A percentile compares a stretch with the other conserved stretches of the same genome.
These are phyloP conservation scores for Chimonanthus salicifolius DNA, from an alignment of 164 flowering plant genomes.

Conservation along the genomic window DNA sequence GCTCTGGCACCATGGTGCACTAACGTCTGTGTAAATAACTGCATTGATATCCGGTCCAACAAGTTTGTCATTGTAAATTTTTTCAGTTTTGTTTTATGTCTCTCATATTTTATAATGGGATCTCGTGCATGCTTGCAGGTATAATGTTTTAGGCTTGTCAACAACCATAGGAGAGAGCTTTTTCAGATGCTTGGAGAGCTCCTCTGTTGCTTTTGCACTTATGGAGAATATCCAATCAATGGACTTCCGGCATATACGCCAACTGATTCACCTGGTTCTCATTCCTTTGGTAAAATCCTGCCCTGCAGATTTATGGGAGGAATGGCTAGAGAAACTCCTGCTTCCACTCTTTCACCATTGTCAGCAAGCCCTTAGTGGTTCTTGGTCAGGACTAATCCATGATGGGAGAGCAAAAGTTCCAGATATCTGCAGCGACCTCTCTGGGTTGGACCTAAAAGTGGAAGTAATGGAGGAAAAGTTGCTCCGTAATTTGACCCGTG, in stretches of 20 bases:
- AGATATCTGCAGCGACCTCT: conserved; percentile 44
- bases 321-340: conserved; percentile 70
- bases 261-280: conserved; percentile 69
- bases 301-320: conserved; percentile 73
- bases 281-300: conserved; percentile 69
- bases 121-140: conserved; percentile 38
- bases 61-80: neutral
- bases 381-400: conserved; percentile 77
- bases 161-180: conserved; percentile 75
- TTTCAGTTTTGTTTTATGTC: no score
- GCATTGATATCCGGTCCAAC: no score
- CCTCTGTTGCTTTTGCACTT: conserved; percentile 52
- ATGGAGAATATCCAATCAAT: conserved; percentile 82
- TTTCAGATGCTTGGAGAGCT: conserved; percentile 52
- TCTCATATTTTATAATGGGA: conserved; percentile 4
- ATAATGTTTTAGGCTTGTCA: conserved; percentile 87
- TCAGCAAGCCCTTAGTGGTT: conserved; percentile 63
- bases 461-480: conserved; percentile 98
- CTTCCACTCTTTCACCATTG: conserved; percentile 64
- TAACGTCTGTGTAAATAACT: no score
- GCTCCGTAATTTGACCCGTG: conserved; percentile 83
- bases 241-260: conserved; percentile 92
- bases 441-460: conserved; percentile 65
- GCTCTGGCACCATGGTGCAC: no score
- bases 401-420: conserved; percentile 95